phyloP scores from a whole-genome alignment of 352 stramenopile genomes.

The Phytophthora hybrid region DNA sequence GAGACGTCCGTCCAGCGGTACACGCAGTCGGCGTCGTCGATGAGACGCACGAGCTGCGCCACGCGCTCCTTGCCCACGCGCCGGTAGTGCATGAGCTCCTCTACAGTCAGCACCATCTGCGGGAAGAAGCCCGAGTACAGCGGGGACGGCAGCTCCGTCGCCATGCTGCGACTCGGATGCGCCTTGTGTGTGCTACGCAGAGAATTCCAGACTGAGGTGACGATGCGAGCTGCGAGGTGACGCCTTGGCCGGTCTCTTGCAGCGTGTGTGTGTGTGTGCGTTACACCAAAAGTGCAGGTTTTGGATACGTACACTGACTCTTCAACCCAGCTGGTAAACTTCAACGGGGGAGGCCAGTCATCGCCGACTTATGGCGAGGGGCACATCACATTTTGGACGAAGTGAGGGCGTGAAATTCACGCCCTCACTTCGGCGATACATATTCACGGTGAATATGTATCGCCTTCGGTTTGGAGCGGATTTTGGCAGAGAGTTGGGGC shows the following conservation, averaged over 20 bases:
- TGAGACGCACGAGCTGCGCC: conserved; percentile 67
- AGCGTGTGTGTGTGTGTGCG: not conserved
- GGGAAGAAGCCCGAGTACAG: conserved; percentile 82
- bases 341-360: not conserved
- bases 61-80: conserved; percentile 76
- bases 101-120: conserved; percentile 73
- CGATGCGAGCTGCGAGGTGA: conserved; percentile 13
- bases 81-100: conserved; percentile 80
- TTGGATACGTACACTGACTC: conserved; percentile 24
- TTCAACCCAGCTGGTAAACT: conserved; percentile 3
- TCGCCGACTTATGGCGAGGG: not conserved
- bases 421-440: too few species aligned
- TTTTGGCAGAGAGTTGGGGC: not conserved
- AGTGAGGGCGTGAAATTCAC: too few species aligned
- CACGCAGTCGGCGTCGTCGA: conserved; percentile 76
- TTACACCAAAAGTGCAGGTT: conserved; percentile 16
- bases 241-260: conserved; percentile 19
- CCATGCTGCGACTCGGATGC: conserved; percentile 8
- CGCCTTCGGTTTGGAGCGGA: not conserved
- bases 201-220: conserved; percentile 25
- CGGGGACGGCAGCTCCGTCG: conserved; percentile 55
- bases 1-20: conserved; percentile 72
- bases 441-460: too few species aligned
- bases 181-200: not conserved
- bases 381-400: not conserved